Conservation (phyloP, 23 red algal genomes). For the Agarophyton chilense region DNA sequence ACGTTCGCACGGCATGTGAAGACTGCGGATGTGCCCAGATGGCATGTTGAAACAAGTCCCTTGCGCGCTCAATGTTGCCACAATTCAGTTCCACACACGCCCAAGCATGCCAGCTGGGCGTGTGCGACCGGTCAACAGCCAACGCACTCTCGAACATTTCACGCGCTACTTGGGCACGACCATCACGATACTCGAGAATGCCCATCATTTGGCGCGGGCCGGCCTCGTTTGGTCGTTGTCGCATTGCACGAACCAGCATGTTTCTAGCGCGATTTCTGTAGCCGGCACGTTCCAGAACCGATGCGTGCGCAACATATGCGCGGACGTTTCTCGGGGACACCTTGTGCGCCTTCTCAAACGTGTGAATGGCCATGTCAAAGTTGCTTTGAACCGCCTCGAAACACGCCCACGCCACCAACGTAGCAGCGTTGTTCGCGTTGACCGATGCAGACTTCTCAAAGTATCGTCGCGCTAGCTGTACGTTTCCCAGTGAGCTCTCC, state of each 20-base stretch:
- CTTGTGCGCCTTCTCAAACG: constrained; percentile 60
- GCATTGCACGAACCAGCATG: constrained; percentile 46
- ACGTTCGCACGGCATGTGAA: constrained; percentile 31
- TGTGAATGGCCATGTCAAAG: constrained; percentile 40
- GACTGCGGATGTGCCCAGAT: constrained; percentile 40
- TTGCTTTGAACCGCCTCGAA: constrained; percentile 67
- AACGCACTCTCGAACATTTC: constrained; percentile 23
- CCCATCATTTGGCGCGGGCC: constrained; percentile 36
- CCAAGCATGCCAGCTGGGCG: constrained; percentile 56
- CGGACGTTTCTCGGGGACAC: constrained; percentile 58
- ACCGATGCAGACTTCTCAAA: constrained; percentile 36
- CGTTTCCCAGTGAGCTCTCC: constrained; percentile 19
- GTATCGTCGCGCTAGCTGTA: constrained; percentile 37
- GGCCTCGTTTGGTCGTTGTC: constrained; percentile 41
- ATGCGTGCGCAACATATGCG: constrained; percentile 63
- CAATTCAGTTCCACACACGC: constrained; percentile 52
- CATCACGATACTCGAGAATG: constrained; percentile 44
- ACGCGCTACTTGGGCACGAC: constrained; percentile 4
- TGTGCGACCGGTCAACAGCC: background rate
- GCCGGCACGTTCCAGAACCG: constrained; percentile 11
- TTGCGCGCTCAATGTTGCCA: constrained; percentile 55
- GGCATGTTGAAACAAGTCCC: constrained; percentile 74
- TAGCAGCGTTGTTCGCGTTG: constrained; percentile 75
- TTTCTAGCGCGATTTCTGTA: constrained; percentile 31
- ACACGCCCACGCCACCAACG: constrained; percentile 65